Conservation (phyloP, 2,329 filamentous ascomycete genomes). For the Penicillium paneum region DNA sequence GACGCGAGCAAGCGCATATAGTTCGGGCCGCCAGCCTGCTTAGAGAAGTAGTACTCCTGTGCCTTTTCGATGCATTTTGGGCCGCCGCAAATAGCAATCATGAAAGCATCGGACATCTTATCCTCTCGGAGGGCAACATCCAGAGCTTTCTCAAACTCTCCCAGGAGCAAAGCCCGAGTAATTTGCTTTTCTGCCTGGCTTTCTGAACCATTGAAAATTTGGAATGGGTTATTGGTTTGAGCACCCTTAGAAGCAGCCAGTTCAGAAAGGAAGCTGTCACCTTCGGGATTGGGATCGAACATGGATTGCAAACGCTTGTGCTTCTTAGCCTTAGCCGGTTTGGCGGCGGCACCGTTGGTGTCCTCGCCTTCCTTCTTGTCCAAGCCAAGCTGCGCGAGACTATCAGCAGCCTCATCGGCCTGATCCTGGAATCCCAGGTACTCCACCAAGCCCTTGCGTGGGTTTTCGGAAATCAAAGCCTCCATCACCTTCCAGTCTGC, state of each 20-base stretch:
- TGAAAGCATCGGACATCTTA: slow-evolving; percentile 90
- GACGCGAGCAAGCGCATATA: slow-evolving; percentile 88
- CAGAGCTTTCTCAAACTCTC: slow-evolving; percentile 84
- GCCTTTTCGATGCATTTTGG: slow-evolving; percentile 92
- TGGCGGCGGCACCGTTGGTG: slow-evolving; percentile 47
- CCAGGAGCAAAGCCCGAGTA: slow-evolving; percentile 82
- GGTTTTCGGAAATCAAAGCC: slow-evolving; percentile 78
- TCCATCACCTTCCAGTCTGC: slow-evolving; percentile 94
- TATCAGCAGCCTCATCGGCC: slow-evolving; percentile 51
- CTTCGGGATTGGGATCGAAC: slow-evolving; percentile 70
- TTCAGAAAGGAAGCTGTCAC: slow-evolving; percentile 81
- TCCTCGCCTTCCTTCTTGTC: slow-evolving; percentile 38
- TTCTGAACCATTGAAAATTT: slow-evolving; percentile 80
- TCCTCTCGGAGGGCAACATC: slow-evolving; percentile 85
- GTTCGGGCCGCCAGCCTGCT: slow-evolving; percentile 77
- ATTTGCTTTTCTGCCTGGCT: slow-evolving; percentile 79
- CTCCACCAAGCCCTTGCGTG: slow-evolving; percentile 80
- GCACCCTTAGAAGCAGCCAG: slow-evolving; percentile 84
- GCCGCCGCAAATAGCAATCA: slow-evolving; percentile 95
- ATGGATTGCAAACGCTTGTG: slow-evolving; percentile 69
- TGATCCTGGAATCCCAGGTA: slow-evolving; percentile 79
- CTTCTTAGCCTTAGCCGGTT: slow-evolving; percentile 51
- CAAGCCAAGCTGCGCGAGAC: slow-evolving; percentile 42
- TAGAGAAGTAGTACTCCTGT: slow-evolving; percentile 83
- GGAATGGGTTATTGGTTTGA: slow-evolving; percentile 92